These are phyloP conservation scores for Dimocarpus longan DNA, from an alignment of 345 rosid genomes.

Conservation along the genomic window DNA sequence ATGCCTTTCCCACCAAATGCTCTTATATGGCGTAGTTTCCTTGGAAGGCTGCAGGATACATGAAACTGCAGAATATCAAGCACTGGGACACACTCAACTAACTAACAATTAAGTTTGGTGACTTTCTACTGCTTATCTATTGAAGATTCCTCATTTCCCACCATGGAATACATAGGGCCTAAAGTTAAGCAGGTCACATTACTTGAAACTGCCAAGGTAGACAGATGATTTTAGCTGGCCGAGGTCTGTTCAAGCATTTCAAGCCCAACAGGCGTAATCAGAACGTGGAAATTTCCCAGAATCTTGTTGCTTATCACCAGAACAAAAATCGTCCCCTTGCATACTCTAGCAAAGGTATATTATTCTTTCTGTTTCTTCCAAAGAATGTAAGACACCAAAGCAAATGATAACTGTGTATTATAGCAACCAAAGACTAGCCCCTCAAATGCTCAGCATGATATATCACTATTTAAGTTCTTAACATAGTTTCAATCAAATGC, in stretches of 20 bases:
- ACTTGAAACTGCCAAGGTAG: not conserved
- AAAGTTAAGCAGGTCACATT: not conserved
- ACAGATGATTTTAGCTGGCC: not conserved
- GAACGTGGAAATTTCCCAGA: not conserved
- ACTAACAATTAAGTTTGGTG: not conserved
- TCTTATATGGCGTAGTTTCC: constrained; percentile 70
- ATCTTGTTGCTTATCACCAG: not conserved
- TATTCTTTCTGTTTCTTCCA: not conserved
- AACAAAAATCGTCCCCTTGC: not conserved
- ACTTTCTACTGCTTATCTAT: not conserved
- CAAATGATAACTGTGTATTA: not conserved
- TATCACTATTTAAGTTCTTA: not conserved
- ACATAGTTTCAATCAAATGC: not conserved
- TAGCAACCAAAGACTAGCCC: constrained; percentile 2
- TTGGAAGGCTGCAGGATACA: constrained; percentile 68
- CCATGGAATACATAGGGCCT: not conserved
- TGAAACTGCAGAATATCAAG: constrained; percentile 20
- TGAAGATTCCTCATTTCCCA: not conserved
- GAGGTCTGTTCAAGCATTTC: constrained; percentile 4
- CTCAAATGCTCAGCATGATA: not conserved
- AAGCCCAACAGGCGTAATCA: not conserved
- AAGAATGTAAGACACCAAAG: not conserved
- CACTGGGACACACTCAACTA: constrained; percentile 1
- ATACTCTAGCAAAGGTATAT: not conserved
- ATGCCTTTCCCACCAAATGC: constrained; percentile 81